These are phyloP conservation scores for Baudoinia panamericana DNA, from an alignment of 495 filamentous ascomycete genomes.

Conservation along the genomic window DNA sequence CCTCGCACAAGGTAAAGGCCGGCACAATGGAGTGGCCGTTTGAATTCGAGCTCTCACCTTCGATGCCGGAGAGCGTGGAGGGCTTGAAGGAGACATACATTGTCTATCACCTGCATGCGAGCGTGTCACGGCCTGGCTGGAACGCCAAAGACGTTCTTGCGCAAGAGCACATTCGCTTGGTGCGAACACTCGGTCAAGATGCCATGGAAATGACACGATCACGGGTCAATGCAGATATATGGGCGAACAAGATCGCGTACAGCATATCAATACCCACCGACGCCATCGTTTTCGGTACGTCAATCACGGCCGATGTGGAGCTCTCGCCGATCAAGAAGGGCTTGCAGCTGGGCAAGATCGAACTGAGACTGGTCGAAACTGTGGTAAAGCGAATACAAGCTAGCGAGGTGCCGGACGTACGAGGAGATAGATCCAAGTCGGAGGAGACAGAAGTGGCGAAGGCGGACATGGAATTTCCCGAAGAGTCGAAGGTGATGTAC, in stretches of 20 bases:
- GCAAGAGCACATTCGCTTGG: conserved; percentile 69
- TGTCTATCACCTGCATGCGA: conserved; percentile 78
- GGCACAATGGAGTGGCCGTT: conserved; percentile 91
- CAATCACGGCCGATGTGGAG: conserved; percentile 63
- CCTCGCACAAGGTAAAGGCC: conserved; percentile 47
- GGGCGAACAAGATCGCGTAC: conserved; percentile 91
- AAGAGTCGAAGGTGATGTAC: conserved; percentile 35
- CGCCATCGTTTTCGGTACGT: conserved; percentile 79
- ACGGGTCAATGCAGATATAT: conserved; percentile 56
- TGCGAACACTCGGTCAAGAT: conserved; percentile 69
- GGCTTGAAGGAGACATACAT: conserved; percentile 69
- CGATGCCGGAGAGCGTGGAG: conserved; percentile 76
- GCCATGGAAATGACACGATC: conserved; percentile 46
- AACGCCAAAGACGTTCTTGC: conserved; percentile 67
- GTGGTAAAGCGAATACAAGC: conserved; percentile 21
- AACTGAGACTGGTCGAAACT: conserved; percentile 60
- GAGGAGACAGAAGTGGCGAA: conserved; percentile 25
- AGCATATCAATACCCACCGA: conserved; percentile 78
- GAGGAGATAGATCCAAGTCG: conserved; percentile 40
- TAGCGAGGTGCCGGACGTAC: conserved; percentile 20
- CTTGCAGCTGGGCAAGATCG: conserved; percentile 62
- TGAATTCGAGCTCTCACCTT: conserved; percentile 60
- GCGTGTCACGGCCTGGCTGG: conserved; percentile 58
- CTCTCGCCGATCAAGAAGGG: conserved; percentile 80
- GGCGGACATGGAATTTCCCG: conserved; percentile 26